Conservation (phyloP, 139 green algal species). For the Chlorella sp. region DNA sequence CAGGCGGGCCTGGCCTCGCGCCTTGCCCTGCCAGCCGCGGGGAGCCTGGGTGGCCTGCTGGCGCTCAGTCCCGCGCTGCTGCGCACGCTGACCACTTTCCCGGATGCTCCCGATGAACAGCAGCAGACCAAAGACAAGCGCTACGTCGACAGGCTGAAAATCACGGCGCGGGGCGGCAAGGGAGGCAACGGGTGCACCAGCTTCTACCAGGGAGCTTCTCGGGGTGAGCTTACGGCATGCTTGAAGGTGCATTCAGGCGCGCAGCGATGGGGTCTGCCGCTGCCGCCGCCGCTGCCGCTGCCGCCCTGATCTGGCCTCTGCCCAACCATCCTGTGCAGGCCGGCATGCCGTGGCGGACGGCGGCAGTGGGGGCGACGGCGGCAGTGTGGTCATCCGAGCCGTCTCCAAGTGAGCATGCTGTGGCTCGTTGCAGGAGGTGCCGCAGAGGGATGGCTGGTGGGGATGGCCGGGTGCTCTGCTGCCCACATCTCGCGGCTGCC, state of each 20-base stretch:
- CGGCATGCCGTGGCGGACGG: slow-evolving; percentile 49
- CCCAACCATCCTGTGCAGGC: slow-evolving; percentile 1
- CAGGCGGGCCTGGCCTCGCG: background rate
- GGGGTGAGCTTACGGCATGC: slow-evolving; percentile 10
- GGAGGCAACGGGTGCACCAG: slow-evolving; percentile 55
- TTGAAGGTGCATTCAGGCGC: background rate
- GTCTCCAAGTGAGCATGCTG: slow-evolving; percentile 32
- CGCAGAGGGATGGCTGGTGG: too few relatives aligned
- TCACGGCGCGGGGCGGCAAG: slow-evolving; percentile 42
- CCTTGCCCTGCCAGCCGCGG: background rate
- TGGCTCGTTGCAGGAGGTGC: background rate
- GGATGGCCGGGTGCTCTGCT: background rate
- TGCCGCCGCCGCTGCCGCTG: too few relatives aligned
- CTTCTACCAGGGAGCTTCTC: slow-evolving; percentile 32
- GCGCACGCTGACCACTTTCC: background rate
- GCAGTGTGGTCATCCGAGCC: slow-evolving; percentile 53
- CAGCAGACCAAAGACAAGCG: slow-evolving; percentile 27
- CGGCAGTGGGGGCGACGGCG: slow-evolving; percentile 58
- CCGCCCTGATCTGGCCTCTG: background rate
- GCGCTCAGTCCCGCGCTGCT: background rate
- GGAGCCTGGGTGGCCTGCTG: background rate
- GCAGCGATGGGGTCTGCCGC: background rate
- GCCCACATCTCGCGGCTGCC: background rate
- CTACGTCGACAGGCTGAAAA: slow-evolving; percentile 54
- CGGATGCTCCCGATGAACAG: background rate